Evolutionary conservation across 225 moss, liverwort and hornwort species (phyloP).

Genomic region (Thuidium tamariscinum): DNA sequence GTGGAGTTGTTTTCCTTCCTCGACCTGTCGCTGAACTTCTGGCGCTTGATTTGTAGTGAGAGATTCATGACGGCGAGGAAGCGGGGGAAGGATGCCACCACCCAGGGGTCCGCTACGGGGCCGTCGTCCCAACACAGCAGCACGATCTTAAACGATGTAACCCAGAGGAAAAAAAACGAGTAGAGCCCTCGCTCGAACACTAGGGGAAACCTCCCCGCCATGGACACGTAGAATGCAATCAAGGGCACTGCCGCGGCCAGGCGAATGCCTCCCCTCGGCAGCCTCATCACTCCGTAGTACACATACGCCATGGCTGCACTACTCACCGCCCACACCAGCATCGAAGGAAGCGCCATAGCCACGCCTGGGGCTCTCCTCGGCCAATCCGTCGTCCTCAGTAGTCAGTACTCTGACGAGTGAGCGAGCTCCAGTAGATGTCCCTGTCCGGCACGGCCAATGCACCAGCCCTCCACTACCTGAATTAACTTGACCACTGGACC

Average conservation of each 20-base stretch:
- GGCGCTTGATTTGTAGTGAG: conserved; percentile 52
- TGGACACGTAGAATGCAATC: conserved; percentile 26
- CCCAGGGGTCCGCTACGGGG: conserved; percentile 61
- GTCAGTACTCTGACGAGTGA: neutral
- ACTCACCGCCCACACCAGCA: conserved; percentile 16
- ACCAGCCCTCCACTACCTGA: no score
- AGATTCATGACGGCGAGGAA: conserved; percentile 63
- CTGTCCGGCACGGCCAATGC: neutral
- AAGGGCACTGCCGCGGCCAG: conserved; percentile 45
- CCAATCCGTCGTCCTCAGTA: neutral
- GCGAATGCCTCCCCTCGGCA: conserved; percentile 37
- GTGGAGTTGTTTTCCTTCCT: neutral
- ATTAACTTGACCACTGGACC: neutral
- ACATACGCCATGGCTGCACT: conserved; percentile 33
- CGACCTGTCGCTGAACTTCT: conserved; percentile 5
- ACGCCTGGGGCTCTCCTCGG: neutral
- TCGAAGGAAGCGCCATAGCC: conserved; percentile 9
- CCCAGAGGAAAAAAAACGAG: conserved; percentile 64
- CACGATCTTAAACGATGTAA: conserved; percentile 49
- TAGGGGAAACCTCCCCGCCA: conserved; percentile 16
- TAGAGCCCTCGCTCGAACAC: conserved; percentile 10
- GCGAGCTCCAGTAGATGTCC: neutral
- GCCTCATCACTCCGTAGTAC: conserved; percentile 43
- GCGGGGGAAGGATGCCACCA: conserved; percentile 44
- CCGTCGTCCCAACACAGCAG: conserved; percentile 63